Conservation (phyloP, 1,284 basidiomycete genomes). For the Fistulina hepatica region DNA sequence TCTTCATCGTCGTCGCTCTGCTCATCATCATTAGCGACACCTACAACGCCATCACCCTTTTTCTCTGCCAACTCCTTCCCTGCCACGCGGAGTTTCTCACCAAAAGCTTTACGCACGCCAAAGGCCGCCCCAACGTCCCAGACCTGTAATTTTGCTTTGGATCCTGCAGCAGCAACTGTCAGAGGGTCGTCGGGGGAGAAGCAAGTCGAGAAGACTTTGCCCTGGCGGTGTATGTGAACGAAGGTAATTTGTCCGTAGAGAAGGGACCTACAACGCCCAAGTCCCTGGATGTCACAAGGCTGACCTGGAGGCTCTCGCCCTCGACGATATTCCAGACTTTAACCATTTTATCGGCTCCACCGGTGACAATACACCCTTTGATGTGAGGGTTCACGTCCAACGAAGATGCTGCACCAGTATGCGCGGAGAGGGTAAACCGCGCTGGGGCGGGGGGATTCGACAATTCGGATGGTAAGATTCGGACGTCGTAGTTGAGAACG, state of each 20-base stretch:
- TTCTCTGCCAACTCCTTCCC: conserved; percentile 60
- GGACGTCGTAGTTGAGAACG: conserved; percentile 85
- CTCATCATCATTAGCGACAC: conserved; percentile 59
- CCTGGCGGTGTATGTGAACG: conserved; percentile 35
- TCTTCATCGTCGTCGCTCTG: conserved; percentile 46
- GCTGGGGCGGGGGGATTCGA: conserved; percentile 45
- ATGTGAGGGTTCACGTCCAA: conserved; percentile 90
- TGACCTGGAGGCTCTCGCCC: conserved; percentile 63
- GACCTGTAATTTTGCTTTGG: conserved; percentile 84
- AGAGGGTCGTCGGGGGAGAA: conserved; percentile 95
- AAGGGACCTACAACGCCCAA: conserved; percentile 73
- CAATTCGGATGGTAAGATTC: conserved; percentile 63
- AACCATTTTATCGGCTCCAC: conserved; percentile 87
- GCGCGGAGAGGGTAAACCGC: conserved; percentile 87
- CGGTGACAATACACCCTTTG: conserved; percentile 85
- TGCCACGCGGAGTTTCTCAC: conserved; percentile 57
- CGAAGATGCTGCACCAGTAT: conserved; percentile 88
- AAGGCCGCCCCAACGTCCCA: conserved; percentile 85
- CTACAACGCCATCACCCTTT: conserved; percentile 49
- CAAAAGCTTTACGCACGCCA: conserved; percentile 72
- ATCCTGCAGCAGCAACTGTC: conserved; percentile 89
- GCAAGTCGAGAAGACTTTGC: conserved; percentile 86
- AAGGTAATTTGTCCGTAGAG: conserved; percentile 1
- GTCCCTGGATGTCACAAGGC: conserved; percentile 81
- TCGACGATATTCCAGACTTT: conserved; percentile 90